phyloP scores from a whole-genome alignment of 2,329 filamentous ascomycete genomes.

The Diaporthe vexans region DNA sequence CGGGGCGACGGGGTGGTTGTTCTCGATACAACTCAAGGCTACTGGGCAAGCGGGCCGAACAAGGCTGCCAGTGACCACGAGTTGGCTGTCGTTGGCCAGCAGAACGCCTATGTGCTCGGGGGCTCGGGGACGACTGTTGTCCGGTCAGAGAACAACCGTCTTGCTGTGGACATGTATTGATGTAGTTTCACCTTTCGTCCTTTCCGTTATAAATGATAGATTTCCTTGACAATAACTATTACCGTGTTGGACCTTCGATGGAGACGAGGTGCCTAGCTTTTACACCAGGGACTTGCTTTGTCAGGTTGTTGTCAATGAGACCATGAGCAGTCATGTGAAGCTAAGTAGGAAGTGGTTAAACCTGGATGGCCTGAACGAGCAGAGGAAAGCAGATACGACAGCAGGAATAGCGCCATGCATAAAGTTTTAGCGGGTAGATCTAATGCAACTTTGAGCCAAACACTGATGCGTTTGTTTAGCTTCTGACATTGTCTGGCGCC shows the following conservation, averaged over 20 bases:
- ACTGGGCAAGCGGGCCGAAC: conserved; percentile 55
- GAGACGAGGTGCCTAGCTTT: not conserved
- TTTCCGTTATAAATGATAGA: too few relatives aligned
- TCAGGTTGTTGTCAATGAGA: not conserved
- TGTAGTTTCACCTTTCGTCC: not conserved
- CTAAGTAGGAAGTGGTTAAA: not conserved
- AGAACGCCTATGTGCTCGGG: conserved; percentile 53
- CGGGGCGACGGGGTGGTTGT: conserved; percentile 52
- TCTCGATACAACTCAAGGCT: conserved; percentile 53
- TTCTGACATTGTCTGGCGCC: not conserved
- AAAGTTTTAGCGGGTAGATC: not conserved
- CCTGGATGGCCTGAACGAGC: too few relatives aligned
- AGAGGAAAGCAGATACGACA: not conserved
- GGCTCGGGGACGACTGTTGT: conserved; percentile 40
- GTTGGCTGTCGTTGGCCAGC: conserved; percentile 49
- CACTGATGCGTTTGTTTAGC: too few relatives aligned
- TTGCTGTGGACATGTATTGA: conserved; percentile 22
- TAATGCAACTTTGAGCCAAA: not conserved
- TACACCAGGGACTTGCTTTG: not conserved
- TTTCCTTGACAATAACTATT: not conserved
- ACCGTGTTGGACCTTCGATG: not conserved
- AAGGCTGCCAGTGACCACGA: conserved; percentile 53
- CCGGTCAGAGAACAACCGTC: conserved; percentile 11
- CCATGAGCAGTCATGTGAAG: not conserved
- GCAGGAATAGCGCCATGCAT: not conserved